Conservation (phyloP, 192 early-diverging fungal genomes). For the Coemansia sp. region DNA sequence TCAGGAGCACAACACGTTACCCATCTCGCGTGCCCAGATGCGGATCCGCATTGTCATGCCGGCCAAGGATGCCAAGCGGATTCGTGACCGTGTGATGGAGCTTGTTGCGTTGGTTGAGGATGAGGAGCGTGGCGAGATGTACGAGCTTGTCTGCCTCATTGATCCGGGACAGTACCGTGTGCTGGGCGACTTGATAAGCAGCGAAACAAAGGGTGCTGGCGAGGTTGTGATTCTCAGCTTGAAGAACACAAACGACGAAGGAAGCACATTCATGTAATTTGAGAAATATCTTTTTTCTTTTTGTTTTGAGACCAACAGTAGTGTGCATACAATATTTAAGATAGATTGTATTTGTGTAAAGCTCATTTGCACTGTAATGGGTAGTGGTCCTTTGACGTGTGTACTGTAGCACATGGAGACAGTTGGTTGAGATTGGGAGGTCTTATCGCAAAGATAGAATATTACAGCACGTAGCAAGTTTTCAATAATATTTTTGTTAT, state of each 20-base stretch:
- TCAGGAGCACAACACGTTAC: constrained; percentile 85
- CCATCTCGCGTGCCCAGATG: constrained; percentile 96
- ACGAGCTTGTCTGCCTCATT: constrained; percentile 61
- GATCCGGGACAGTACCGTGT: constrained; percentile 92
- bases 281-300: constrained; percentile 38
- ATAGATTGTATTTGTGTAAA: no score
- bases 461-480: no score
- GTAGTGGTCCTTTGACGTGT: no score
- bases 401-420: no score
- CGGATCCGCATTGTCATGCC: constrained; percentile 77
- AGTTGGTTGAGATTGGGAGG: no score
- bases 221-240: constrained; percentile 86
- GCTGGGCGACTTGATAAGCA: constrained; percentile 81
- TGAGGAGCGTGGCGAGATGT: constrained; percentile 64
- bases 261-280: constrained; percentile 51
- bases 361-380: no score
- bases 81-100: constrained; percentile 71
- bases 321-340: background rate
- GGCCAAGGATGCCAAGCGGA: constrained; percentile 84
- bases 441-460: no score
- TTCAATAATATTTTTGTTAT: no score
- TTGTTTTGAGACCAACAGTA: background rate
- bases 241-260: constrained; percentile 71
- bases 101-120: constrained; percentile 75
- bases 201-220: constrained; percentile 85